Evolutionary conservation across 345 rosid genomes (phyloP).

Genomic region (Rhizophora mangle): DNA sequence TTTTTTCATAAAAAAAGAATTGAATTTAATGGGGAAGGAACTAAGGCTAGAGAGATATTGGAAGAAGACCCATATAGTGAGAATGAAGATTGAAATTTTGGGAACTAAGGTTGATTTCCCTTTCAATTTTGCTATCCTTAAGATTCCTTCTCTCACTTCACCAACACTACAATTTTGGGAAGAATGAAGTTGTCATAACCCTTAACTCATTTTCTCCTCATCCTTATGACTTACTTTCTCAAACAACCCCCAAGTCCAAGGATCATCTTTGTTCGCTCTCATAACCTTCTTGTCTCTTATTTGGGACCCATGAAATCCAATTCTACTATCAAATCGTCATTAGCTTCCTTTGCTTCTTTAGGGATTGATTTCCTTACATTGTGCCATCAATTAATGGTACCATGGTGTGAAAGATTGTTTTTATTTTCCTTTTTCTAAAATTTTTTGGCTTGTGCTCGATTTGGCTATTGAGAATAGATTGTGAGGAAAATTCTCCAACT

Average conservation of each 20-base stretch:
- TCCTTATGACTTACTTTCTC: slow-evolving; percentile 23
- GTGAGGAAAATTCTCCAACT: neutral
- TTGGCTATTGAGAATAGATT: too few relatives aligned
- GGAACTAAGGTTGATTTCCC: too few relatives aligned
- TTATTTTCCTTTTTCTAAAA: neutral
- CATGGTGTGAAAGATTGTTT: neutral
- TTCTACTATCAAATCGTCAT: slow-evolving; percentile 20
- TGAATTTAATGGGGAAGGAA: too few relatives aligned
- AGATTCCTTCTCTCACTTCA: too few relatives aligned
- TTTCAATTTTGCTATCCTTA: too few relatives aligned
- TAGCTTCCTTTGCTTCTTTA: slow-evolving; percentile 12
- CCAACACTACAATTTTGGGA: too few relatives aligned
- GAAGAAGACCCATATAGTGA: too few relatives aligned
- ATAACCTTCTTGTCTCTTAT: slow-evolving; percentile 28
- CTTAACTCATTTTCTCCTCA: neutral
- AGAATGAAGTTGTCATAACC: too few relatives aligned
- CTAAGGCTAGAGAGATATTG: too few relatives aligned
- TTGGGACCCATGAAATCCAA: slow-evolving; percentile 25
- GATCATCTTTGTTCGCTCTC: slow-evolving; percentile 46
- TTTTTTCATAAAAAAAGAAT: too few relatives aligned
- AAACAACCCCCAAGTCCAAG: slow-evolving; percentile 26
- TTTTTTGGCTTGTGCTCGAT: neutral
- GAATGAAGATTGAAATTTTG: too few relatives aligned
- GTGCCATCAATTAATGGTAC: slow-evolving; percentile 27
- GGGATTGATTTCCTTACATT: slow-evolving; percentile 31